Percentiles rank a stretch among this genome's conserved stretches.
Conservation (phyloP, 345 rosid genomes). For the Syzygium aqueum region DNA sequence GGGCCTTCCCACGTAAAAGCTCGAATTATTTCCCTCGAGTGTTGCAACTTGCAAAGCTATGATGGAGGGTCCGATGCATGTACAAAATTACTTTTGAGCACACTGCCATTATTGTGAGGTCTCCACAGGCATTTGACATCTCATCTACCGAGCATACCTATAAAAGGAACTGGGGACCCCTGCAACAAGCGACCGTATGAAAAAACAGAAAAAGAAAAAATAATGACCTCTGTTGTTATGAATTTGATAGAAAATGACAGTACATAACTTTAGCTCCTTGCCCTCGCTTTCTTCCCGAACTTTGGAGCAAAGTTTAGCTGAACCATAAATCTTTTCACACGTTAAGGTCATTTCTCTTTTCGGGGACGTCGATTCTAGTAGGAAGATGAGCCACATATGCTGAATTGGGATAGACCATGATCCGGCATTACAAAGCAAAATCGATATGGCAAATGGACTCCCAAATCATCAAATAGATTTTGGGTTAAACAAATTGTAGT, state of each 20-base stretch:
- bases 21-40: neutral
- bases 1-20: neutral
- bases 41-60: neutral
- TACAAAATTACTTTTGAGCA: neutral
- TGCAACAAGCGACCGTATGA: neutral
- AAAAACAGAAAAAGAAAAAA: neutral
- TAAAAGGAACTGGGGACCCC: neutral
- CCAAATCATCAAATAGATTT: neutral
- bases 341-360: neutral
- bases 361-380: neutral
- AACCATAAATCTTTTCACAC: neutral
- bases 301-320: neutral
- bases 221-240: neutral
- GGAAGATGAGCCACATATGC: neutral
- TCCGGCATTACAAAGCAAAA: neutral
- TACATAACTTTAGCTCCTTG: neutral
- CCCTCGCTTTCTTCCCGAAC: neutral
- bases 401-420: neutral
- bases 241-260: neutral
- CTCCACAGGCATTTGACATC: neutral
- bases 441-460: neutral
- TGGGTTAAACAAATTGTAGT: neutral
- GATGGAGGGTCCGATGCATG: neutral
- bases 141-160: neutral
- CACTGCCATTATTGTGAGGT: slow-evolving; percentile 3